phyloP scores from a whole-genome alignment of 371 early-diverging fungal species.

The Sporodiniella umbellata region DNA sequence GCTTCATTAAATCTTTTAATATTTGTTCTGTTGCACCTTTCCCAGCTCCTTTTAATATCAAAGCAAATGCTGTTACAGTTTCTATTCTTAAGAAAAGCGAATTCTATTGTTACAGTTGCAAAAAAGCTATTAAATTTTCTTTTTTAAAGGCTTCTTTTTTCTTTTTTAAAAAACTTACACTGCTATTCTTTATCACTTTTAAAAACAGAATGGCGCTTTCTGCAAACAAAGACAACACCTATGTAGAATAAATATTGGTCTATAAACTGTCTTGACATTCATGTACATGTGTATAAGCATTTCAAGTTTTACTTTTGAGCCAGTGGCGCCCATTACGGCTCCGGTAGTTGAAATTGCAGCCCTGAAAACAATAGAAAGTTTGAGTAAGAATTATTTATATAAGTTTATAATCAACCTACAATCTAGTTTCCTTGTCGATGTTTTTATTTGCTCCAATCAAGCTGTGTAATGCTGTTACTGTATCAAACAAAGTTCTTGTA shows the following conservation, averaged over 20 bases:
- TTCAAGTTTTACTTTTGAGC: slow-evolving; percentile 47
- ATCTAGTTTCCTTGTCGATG: slow-evolving; percentile 58
- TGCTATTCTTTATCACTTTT: slow-evolving; percentile 65
- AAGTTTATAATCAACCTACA: slow-evolving; percentile 29
- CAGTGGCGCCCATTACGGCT: slow-evolving; percentile 62
- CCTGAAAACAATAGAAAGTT: slow-evolving; percentile 33
- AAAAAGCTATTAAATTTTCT: no score
- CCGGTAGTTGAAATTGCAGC: slow-evolving; percentile 80
- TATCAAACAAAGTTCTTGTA: slow-evolving; percentile 73
- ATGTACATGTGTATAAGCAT: background rate
- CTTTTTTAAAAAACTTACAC: slow-evolving; percentile 43
- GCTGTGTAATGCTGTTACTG: slow-evolving; percentile 68
- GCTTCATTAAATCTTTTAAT: slow-evolving; percentile 74
- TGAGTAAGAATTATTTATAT: background rate
- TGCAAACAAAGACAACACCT: slow-evolving; percentile 73
- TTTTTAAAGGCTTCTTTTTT: no score
- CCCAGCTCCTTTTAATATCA: slow-evolving; percentile 75
- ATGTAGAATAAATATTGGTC: background rate
- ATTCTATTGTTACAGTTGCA: no score
- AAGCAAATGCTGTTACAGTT: slow-evolving; percentile 63
- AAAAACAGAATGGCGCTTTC: slow-evolving; percentile 69
- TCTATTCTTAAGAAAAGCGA: slow-evolving; percentile 69
- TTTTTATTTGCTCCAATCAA: slow-evolving; percentile 64
- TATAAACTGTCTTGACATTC: background rate
- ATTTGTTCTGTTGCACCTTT: slow-evolving; percentile 71